Evolutionary conservation across 495 filamentous ascomycete genomes (phyloP), one percentile per base, ranked within the genome.

Genomic region (Immersiella caudata): DNA sequence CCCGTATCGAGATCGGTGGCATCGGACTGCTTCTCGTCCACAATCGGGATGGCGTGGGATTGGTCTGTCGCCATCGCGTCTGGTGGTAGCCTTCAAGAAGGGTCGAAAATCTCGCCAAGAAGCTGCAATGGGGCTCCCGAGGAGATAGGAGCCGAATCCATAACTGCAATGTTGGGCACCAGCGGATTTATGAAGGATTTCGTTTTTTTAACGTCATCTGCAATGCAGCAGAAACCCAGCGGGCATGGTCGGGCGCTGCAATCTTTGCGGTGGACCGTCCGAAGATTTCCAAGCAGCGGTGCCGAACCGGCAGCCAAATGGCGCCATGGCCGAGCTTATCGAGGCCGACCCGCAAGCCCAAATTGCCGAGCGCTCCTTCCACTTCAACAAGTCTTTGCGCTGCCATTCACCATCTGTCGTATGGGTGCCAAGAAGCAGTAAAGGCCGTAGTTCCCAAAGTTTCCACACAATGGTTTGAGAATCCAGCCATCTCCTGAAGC

Each of bases 251-350:
- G 40, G 40, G 16, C 4, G 5, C 40, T 46, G 11, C 11, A 46
- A 46, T 12, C 14, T 46, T 46, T 55, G 52, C 52, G 52, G 52
- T 55, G 52, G 52, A 26, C 22, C 52, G 52, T 26, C 21, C 24
- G 21, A 55, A 26, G 14, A n/a, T n/a, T n/a, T 24, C n/a, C 52
- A 16, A 2, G 14, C 7, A 33, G 29, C 52, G 52, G 52, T 55
- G 52, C 52, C 52, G 52, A 55, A 55, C 3, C 52, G 52, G 52
- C 52, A 26, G 22, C 52, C 24, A 55, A 55, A 55, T 55, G 20
- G 21, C 52, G 24, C 52, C 16, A 55, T n/a, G 7, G 52, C 52
- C 24, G 24, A 24, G 21, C 24, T 55, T 55, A 55, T 22, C 52
- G 52, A 22, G 24, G 8, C 52, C 52, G 8, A 11, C 52, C 52